phyloP scores from a whole-genome alignment of 1,284 basidiomycete species.

The Taiwanofungus camphoratus region DNA sequence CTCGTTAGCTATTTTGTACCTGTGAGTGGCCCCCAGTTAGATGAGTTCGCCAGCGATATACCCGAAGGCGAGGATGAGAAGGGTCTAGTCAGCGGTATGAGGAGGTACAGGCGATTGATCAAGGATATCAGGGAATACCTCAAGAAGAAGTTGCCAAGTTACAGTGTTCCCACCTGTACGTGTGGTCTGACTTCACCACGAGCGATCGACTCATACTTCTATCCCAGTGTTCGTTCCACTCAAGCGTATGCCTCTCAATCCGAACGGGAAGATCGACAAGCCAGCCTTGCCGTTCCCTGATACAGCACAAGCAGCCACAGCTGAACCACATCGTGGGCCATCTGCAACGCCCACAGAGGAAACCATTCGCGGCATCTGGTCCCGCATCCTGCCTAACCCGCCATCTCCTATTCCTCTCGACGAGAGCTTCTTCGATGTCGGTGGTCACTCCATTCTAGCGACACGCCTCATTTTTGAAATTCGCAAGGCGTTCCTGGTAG shows the following conservation, averaged over 20 bases:
- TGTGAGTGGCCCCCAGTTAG: constrained; percentile 63
- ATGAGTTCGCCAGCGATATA: constrained; percentile 71
- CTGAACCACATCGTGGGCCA: constrained; percentile 26
- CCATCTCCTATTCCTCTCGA: constrained; percentile 79
- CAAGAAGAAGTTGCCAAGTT: constrained; percentile 95
- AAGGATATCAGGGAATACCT: constrained; percentile 93
- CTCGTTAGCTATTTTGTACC: constrained; percentile 99
- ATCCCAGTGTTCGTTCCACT: constrained; percentile 87
- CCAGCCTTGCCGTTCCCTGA: constrained; percentile 98
- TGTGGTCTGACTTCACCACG: constrained; percentile 9
- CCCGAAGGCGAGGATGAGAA: constrained; percentile 56
- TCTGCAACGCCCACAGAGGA: constrained; percentile 70
- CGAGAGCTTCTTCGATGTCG: constrained; percentile 98
- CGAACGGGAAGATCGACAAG: constrained; percentile 99
- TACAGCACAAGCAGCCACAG: constrained; percentile 68
- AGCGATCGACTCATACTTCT: constrained; percentile 9
- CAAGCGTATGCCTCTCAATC: constrained; percentile 94
- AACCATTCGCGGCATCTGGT: constrained; percentile 81
- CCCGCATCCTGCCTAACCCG: constrained; percentile 76
- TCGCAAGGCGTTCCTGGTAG: constrained; percentile 87
- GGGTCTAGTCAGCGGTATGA: constrained; percentile 67
- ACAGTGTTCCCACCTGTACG: constrained; percentile 84
- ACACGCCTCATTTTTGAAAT: constrained; percentile 97
- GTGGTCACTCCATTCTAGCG: constrained; percentile 97
- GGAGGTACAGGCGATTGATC: constrained; percentile 83